Evolutionary conservation across 2,329 filamentous ascomycete genomes (phyloP), one percentile per base, ranked within the genome.

Genomic region (Cadophora gregata): DNA sequence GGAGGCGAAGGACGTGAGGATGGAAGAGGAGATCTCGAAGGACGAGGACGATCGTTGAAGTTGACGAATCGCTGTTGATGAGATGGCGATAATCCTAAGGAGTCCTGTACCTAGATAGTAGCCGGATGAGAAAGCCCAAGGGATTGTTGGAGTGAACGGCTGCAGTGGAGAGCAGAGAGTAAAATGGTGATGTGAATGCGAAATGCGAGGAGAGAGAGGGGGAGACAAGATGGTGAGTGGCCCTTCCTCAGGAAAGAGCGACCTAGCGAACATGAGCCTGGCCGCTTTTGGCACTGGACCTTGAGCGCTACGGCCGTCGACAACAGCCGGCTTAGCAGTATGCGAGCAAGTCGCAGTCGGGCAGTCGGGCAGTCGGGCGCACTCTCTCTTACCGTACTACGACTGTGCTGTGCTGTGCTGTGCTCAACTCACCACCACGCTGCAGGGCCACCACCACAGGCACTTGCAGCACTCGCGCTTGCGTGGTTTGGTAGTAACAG

Each of bases 1-100:
- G 62, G 59, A 67, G 64, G 68, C 64, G 62, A 64, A 59, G 62
- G 29, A 21, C 25, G 38, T 48, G 62, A 59, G 31, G 42, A 48
- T 50, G 59, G 16, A 33, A 45, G 53, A 58, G 51, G 62, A 47
- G 62, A 51, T 51, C 42, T 64, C 45, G 53, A 59, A 64, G 42
- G 62, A 58, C 50, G 31, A 36, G 48, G 33, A 45, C 47, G 31
- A 14, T 58, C 55, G 62, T n/a, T 25, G 42, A 56, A 4, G 16
- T 25, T 36, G 50, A 24, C 12, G 38, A 38, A 47, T 63, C 62
- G 62, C 62, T 55, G 31, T 62, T 38, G 60, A 42, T 27, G 45
- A 21, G 21, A 55, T 29, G 47, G 29, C 29, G 48, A 42, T 42
- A 45, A 45, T 62, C 33, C 19, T 38, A 29, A 48, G 45, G 33